These are phyloP conservation scores for Juglanconis oblonga DNA, from an alignment of 2,329 filamentous ascomycete genomes.

Conservation along the genomic window DNA sequence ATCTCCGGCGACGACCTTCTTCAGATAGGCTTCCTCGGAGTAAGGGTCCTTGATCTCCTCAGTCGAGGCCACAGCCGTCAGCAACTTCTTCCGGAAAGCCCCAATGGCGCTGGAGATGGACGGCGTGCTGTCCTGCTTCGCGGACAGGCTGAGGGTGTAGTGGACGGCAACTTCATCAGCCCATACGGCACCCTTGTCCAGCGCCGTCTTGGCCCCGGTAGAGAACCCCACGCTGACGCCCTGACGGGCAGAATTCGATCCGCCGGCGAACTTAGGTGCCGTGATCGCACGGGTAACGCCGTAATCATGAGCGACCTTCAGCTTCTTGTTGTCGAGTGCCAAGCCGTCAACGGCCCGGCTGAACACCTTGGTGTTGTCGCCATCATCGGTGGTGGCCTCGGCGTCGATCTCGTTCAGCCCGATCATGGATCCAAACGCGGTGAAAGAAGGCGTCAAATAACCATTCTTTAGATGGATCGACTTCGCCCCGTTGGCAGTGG, in stretches of 20 bases:
- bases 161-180: slow-evolving; percentile 53
- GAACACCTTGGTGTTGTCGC: slow-evolving; percentile 44
- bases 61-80: slow-evolving; percentile 44
- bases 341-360: slow-evolving; percentile 58
- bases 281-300: slow-evolving; percentile 59
- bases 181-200: slow-evolving; percentile 51
- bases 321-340: slow-evolving; percentile 53
- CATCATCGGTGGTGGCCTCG: slow-evolving; percentile 54
- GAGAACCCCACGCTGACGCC: slow-evolving; percentile 59
- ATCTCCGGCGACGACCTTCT: slow-evolving; percentile 51
- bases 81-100: slow-evolving; percentile 49
- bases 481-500: slow-evolving; percentile 31
- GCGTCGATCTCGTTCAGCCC: slow-evolving; percentile 63
- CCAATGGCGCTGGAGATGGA: slow-evolving; percentile 55
- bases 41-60: slow-evolving; percentile 38
- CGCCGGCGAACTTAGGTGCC: slow-evolving; percentile 45
- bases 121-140: slow-evolving; percentile 41
- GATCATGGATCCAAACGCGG: slow-evolving; percentile 57
- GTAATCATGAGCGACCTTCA: slow-evolving; percentile 49
- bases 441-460: slow-evolving; percentile 58
- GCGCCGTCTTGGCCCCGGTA: slow-evolving; percentile 44
- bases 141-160: slow-evolving; percentile 51
- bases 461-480: slow-evolving; percentile 54
- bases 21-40: slow-evolving; percentile 49
- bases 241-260: slow-evolving; percentile 38